Percentiles rank a stretch among this genome's conserved stretches.
These are phyloP conservation scores for Paramecium tetraurelia DNA, from an alignment of 73 alveolate genomes.

Conservation along the genomic window DNA sequence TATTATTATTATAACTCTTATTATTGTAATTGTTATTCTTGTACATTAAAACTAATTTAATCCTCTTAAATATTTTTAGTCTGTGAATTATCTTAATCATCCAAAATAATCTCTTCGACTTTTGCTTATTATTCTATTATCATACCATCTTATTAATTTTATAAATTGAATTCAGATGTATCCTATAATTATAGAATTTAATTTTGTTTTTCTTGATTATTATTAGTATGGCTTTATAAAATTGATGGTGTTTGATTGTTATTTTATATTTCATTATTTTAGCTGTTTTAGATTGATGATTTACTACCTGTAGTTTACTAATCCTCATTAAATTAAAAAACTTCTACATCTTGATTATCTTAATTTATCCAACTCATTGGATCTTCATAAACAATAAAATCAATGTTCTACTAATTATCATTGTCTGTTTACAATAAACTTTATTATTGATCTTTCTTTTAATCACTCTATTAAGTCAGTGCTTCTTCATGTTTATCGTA, in stretches of 20 bases:
- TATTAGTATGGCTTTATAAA: not conserved
- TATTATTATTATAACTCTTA: not conserved
- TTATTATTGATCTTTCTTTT: not conserved
- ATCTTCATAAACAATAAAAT: not conserved
- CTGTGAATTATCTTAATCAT: not conserved
- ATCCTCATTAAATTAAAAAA: not conserved
- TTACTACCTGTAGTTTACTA: not conserved
- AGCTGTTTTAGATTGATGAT: not conserved
- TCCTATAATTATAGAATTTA: not conserved
- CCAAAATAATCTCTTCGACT: not conserved
- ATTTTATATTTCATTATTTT: not conserved
- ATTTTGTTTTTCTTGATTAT: not conserved
- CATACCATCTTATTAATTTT: not conserved
- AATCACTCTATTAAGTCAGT: not conserved
- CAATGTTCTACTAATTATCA: not conserved
- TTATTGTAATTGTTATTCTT: not conserved
- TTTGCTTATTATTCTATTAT: not conserved
- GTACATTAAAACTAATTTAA: not conserved
- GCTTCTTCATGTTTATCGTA: not conserved
- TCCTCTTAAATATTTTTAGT: no score
- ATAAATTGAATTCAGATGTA: not conserved
- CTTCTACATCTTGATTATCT: not conserved
- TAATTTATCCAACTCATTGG: not conserved
- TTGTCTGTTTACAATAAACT: not conserved
- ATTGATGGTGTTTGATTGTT: not conserved